These are phyloP conservation scores for Eudorina sp. DNA, from an alignment of 139 green algal species.

Conservation along the genomic window DNA sequence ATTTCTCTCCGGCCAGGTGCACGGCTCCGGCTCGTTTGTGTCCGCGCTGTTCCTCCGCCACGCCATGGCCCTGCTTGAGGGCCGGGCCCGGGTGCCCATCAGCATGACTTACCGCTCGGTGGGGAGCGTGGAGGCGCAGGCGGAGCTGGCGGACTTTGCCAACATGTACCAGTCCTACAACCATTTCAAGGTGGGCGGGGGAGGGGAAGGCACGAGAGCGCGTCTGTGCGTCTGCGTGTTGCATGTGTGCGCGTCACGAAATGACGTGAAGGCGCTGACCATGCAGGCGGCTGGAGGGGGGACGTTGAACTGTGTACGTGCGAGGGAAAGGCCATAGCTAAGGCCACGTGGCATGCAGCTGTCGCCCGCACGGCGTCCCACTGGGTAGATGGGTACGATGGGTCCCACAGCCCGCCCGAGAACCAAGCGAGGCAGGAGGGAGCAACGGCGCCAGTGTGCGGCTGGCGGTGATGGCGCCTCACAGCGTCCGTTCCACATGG, in stretches of 20 bases:
- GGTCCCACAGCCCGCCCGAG: too few relatives aligned
- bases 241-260: too few relatives aligned
- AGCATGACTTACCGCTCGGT: constrained; percentile 32
- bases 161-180: constrained; percentile 41
- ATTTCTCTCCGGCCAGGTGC: constrained; percentile 19
- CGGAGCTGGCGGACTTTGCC: neutral
- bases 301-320: neutral
- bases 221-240: too few relatives aligned
- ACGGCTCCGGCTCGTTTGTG: constrained; percentile 42
- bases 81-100: constrained; percentile 19
- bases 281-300: neutral
- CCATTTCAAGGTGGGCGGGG: constrained; percentile 40
- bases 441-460: too few relatives aligned
- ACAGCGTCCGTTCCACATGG: too few relatives aligned
- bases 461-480: too few relatives aligned
- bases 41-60: neutral
- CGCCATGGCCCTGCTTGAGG: neutral
- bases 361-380: too few relatives aligned
- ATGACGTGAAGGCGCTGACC: too few relatives aligned
- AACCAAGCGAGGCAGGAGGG: too few relatives aligned
- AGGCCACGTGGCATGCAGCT: too few relatives aligned
- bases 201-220: too few relatives aligned
- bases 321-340: neutral
- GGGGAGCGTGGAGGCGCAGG: constrained; percentile 6
- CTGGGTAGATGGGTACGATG: too few relatives aligned